Conservation (phyloP, 345 rosid species). For the Balakata baccata region DNA sequence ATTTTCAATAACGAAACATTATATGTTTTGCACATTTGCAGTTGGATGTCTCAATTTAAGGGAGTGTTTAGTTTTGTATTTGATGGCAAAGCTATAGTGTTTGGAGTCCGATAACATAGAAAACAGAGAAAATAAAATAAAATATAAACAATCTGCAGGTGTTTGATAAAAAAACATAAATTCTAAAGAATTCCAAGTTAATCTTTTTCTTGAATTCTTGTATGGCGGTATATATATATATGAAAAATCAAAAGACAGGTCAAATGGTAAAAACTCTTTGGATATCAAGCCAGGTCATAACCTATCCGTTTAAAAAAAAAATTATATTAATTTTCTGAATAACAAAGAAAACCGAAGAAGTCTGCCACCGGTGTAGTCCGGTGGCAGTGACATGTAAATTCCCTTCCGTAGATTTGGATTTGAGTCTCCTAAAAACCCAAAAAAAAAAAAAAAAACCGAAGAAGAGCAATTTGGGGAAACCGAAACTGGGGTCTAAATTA, state of each 20-base stretch:
- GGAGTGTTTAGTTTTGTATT: not conserved
- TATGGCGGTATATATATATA: not conserved
- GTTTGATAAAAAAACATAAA: not conserved
- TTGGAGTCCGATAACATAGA: too few species aligned
- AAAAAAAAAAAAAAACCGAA: too few species aligned
- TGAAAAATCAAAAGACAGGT: not conserved
- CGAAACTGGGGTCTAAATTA: too few species aligned
- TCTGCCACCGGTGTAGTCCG: too few species aligned
- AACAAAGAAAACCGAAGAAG: too few species aligned
- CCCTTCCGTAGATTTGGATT: too few species aligned
- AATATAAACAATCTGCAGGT: not conserved
- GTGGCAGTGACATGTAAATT: too few species aligned
- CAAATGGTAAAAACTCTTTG: slow-evolving; percentile 4
- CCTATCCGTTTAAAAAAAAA: too few species aligned
- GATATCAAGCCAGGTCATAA: not conserved
- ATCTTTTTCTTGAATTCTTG: not conserved
- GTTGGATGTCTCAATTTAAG: not conserved
- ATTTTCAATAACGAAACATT: not conserved
- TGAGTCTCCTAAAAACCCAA: too few species aligned
- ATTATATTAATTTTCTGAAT: too few species aligned
- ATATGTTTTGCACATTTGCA: not conserved
- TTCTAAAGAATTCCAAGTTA: not conserved
- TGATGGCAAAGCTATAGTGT: not conserved
- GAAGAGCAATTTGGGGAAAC: too few species aligned
- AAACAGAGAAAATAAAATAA: too few species aligned